Base-by-base conservation (phyloP, 139 green algal genomes). In the Ettlia oleoabundans region DNA sequence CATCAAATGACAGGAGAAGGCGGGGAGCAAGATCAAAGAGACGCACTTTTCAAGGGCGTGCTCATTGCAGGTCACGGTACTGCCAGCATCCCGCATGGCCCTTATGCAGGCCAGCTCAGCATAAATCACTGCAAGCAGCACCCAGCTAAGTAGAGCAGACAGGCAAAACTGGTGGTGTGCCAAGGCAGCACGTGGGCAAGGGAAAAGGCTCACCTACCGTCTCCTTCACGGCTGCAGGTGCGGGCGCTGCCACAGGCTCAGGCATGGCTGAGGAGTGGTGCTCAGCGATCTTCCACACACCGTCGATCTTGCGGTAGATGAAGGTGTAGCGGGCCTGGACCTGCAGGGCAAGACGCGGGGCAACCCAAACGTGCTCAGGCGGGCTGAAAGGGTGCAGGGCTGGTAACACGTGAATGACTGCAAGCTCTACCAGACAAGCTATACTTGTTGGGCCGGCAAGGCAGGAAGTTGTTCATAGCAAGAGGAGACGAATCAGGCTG, bases 281-380 rank as follows among this genome's bases (percentile, higher is more conserved):
- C 55, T 65, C 55, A 65, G 21, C 55, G 30, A 65, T 65, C 55
- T 65, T 65, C 55, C 55, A 65, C 21, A n/a, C 55, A n/a, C 55
- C 55, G 55, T n/a, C 21, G 21, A 65, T 65, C 55, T 65, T 65
- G 55, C 55, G 55, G 55, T 65, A 65, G 55, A 65, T 65, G 55
- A 32, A 65, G 55, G 18, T 65, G 55, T 65, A 65, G 21, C 55
- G 55, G 15, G 55, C 55, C 55, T 65, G 55, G 21, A 65, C 55
- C 55, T 65, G 55, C 55, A 65, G 21, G 55, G 47, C 13, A 15
- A 15, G 47, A 58, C 13, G 47, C 10, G 10, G 47, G 47, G 13
- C 47, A 58, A 15, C 13, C 10, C 47, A 58, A 15, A 15, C 13
- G 15, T 58, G 47, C 47, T 58, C 13, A 15, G 15, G 47, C 47